phyloP scores from a whole-genome alignment of 148 eudicot species.

The Amaranthus palmeri region DNA sequence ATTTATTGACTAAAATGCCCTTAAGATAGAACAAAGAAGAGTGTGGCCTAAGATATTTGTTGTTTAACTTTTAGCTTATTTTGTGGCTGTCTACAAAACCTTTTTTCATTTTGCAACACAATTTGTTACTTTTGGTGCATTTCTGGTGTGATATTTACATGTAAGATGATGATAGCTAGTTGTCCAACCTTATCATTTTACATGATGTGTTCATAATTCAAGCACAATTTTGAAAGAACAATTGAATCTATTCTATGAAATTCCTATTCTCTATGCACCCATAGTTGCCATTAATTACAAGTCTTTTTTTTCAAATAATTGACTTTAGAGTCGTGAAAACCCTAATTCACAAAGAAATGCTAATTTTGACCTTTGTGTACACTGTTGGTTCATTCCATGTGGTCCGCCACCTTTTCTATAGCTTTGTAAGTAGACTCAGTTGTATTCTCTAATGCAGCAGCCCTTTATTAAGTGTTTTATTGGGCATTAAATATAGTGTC shows the following conservation, averaged over 20 bases:
- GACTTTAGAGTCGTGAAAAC: no score
- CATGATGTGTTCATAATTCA: slow-evolving; percentile 20
- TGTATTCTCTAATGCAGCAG: no score
- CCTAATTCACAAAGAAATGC: no score
- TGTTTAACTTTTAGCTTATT: slow-evolving; percentile 5
- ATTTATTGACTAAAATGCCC: slow-evolving; percentile 11
- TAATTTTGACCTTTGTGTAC: no score
- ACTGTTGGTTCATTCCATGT: no score
- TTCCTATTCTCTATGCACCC: neutral
- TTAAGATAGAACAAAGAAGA: neutral
- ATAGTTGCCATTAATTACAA: neutral
- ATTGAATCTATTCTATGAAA: neutral
- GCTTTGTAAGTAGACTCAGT: no score
- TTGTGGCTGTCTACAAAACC: slow-evolving; percentile 14
- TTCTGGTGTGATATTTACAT: slow-evolving; percentile 19
- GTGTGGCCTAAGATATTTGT: slow-evolving; percentile 23
- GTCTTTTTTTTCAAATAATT: no score
- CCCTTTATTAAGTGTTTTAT: no score
- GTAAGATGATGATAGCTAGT: slow-evolving; percentile 19
- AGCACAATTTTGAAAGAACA: neutral
- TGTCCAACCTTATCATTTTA: slow-evolving; percentile 21
- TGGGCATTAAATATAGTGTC: no score
- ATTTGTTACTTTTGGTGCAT: slow-evolving; percentile 29
- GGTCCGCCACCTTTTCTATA: no score
- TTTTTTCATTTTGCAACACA: slow-evolving; percentile 10